A percentile compares a stretch with the other conserved stretches of the same genome.
These are phyloP conservation scores for Podosphaera fusca DNA, from an alignment of 2,329 filamentous ascomycete species.

Conservation along the genomic window DNA sequence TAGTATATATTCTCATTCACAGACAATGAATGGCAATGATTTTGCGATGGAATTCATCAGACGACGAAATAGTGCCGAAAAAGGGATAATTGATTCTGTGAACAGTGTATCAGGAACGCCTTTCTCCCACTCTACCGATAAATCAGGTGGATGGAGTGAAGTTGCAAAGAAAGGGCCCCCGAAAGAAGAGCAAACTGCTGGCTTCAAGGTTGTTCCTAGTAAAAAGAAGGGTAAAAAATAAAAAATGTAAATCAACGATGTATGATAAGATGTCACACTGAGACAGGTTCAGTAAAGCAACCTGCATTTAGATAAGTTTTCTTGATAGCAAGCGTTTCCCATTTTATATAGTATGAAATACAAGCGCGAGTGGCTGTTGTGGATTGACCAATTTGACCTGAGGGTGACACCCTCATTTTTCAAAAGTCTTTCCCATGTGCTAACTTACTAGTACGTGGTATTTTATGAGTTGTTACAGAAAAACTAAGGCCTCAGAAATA, in stretches of 20 bases:
- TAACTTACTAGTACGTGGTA: too few species aligned
- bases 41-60: slow-evolving; percentile 90
- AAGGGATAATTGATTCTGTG: slow-evolving; percentile 56
- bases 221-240: slow-evolving; percentile 81
- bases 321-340: background rate
- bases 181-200: slow-evolving; percentile 20
- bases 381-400: too few species aligned
- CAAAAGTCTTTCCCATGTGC: too few species aligned
- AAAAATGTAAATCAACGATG: slow-evolving; percentile 9
- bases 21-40: slow-evolving; percentile 75
- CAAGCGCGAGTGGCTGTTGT: too few species aligned
- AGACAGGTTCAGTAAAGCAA: background rate
- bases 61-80: slow-evolving; percentile 79
- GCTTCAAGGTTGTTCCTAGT: slow-evolving; percentile 73
- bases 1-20: slow-evolving; percentile 65
- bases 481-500: too few species aligned
- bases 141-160: slow-evolving; percentile 67
- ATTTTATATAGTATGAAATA: background rate
- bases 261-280: slow-evolving; percentile 6
- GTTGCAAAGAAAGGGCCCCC: slow-evolving; percentile 76
- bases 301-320: background rate
- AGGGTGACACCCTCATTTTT: too few species aligned
- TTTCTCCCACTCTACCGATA: slow-evolving; percentile 20
- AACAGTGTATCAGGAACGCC: slow-evolving; percentile 27
- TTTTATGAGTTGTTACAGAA: too few species aligned